Evolutionary conservation across 805 yeast species (phyloP), one percentile per base, ranked within the genome.

Genomic region (Peterozyma xylosa): DNA sequence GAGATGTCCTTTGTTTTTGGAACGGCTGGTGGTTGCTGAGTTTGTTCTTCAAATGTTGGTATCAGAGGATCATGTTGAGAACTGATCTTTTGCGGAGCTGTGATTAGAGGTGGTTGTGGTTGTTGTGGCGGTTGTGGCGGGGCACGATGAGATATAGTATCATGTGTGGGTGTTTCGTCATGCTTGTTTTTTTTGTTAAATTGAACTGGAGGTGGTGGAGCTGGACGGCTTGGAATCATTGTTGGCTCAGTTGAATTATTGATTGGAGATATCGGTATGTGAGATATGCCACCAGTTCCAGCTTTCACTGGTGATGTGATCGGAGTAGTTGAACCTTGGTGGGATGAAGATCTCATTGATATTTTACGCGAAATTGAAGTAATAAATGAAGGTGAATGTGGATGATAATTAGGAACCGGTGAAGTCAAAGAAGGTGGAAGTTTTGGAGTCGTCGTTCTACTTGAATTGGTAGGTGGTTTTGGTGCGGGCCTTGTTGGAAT

Each of bases 401-500:
- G 43, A 18, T 38, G 39, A 7, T 32, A 13, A 9, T 40, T 30
- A 9, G 30, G 39, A 29, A 34, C 36, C 15, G 50, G 50, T 10
- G 53, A 35, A 30, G 46, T 40, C 11, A 50, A 42, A 5, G 45
- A 29, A n/a, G 42, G 21, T 6, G 41, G 35, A 29, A 15, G 39
- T 11, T 11, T 39, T 4, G 72, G 73, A 1, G 29, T 5, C 13
- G 30, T 38, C 18, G 38, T 30, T 27, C 40, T 39, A 11, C 45
- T 11, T 30, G 43, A 17, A 21, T 11, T 35, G 44, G 38, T 36
- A 33, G 74, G 76, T 10, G 86, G 85, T 52, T 73, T 76, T 30
- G 86, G 86, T 0, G 86, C 84, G 0, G 86, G 86, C 48, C 86
- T 67, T 42, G 78, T 72, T 3, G 86, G 86, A 42, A 80, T 78